Percentiles rank a stretch among this genome's conserved stretches.
These are phyloP conservation scores for Alternaria atra DNA, from an alignment of 2,329 filamentous ascomycete species.

Conservation along the genomic window DNA sequence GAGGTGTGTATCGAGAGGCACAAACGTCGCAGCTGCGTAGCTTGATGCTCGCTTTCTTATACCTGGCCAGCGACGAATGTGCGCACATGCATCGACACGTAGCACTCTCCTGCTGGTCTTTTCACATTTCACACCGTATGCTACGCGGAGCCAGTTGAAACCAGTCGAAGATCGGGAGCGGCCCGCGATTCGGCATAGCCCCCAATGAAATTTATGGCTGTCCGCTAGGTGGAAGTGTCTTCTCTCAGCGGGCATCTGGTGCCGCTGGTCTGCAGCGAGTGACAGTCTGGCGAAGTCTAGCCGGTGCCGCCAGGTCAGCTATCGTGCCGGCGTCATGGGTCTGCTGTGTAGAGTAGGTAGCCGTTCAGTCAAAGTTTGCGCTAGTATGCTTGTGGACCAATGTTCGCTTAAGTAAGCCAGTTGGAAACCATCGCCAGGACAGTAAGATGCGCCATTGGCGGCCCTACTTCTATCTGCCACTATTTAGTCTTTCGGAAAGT, in stretches of 20 bases:
- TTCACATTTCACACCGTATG: conserved; percentile 7
- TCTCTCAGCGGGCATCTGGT: not conserved
- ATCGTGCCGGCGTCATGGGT: conserved; percentile 13
- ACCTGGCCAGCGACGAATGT: conserved; percentile 3
- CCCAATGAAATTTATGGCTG: conserved; percentile 9
- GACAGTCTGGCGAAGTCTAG: conserved; percentile 3
- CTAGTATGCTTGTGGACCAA: conserved; percentile 10
- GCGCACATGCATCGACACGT: conserved; percentile 26
- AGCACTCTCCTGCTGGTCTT: conserved; percentile 14
- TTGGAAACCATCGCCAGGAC: conserved; percentile 2
- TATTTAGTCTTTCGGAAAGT: not conserved
- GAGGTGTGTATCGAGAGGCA: conserved; percentile 12
- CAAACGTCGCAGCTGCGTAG: conserved; percentile 13
- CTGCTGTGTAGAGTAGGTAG: conserved; percentile 9
- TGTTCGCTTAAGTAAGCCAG: conserved; percentile 13
- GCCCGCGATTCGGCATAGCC: conserved; percentile 20
- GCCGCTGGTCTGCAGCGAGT: not conserved
- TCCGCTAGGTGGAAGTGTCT: not conserved
- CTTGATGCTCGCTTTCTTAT: conserved; percentile 10
- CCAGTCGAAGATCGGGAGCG: conserved; percentile 15
- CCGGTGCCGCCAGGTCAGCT: conserved; percentile 6
- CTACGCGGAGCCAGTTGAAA: conserved; percentile 13
- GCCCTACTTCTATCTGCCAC: not conserved
- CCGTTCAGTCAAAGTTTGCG: conserved; percentile 16
- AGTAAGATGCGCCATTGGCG: not conserved